Conservation (phyloP, 768 basidiomycete species). For the Suillus discolor region DNA sequence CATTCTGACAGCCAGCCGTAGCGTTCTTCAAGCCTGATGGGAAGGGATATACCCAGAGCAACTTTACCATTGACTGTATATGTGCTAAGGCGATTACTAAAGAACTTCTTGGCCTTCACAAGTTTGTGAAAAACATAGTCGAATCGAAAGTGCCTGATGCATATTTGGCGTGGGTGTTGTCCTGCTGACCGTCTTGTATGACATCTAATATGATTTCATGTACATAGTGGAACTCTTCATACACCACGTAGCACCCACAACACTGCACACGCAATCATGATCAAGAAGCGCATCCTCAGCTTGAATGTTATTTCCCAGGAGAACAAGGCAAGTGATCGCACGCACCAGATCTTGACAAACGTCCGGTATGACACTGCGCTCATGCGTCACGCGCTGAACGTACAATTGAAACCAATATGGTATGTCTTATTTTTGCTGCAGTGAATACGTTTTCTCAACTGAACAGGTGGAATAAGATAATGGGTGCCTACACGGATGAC, state of each 20-base stretch:
- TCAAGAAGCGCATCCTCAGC: constrained; percentile 23
- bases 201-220: neutral
- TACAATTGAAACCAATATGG: constrained; percentile 24
- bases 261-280: constrained; percentile 18
- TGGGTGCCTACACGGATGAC: constrained; percentile 53
- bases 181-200: neutral
- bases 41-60: constrained; percentile 49
- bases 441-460: neutral
- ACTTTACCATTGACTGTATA: constrained; percentile 37
- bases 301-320: constrained; percentile 3
- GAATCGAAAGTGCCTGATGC: constrained; percentile 11
- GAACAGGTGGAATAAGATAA: constrained; percentile 38
- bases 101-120: constrained; percentile 38
- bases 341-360: neutral
- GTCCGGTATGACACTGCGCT: constrained; percentile 14
- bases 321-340: neutral
- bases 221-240: constrained; percentile 35
- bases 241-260: constrained; percentile 22
- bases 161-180: constrained; percentile 34
- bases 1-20: constrained; percentile 20
- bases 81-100: constrained; percentile 43
- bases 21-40: constrained; percentile 41
- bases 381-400: constrained; percentile 3
- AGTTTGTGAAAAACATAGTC: constrained; percentile 40
- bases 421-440: constrained; percentile 12